phyloP scores from a whole-genome alignment of 148 eudicot genomes.

The Vaccinium vitisidaea region DNA sequence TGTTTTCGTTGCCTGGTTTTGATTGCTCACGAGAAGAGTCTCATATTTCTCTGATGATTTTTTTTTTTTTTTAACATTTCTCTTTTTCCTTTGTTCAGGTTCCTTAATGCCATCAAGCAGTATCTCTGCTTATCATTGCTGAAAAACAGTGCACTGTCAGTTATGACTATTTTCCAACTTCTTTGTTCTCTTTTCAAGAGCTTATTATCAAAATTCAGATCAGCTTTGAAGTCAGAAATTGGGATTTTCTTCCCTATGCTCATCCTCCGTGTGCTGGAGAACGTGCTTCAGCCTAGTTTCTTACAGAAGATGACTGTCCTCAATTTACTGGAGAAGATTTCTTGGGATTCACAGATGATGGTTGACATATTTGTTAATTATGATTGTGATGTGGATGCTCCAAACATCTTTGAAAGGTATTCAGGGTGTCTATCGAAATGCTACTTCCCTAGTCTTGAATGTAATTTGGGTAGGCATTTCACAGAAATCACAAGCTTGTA shows the following conservation, averaged over 20 bases:
- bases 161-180: conserved; percentile 95
- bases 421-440: conserved; percentile 8
- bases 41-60: not conserved
- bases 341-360: conserved; percentile 78
- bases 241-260: conserved; percentile 97
- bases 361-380: conserved; percentile 93
- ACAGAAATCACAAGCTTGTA: conserved; percentile 1
- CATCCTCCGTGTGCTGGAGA: conserved; percentile 91
- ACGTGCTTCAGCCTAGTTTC: conserved; percentile 94
- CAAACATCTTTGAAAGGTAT: conserved; percentile 98
- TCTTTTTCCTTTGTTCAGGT: conserved; percentile 52
- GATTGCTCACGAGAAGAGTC: conserved; percentile 5
- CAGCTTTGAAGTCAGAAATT: conserved; percentile 89
- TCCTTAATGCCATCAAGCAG: conserved; percentile 82
- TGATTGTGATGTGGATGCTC: conserved; percentile 97
- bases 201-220: conserved; percentile 71
- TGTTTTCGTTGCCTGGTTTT: conserved; percentile 4
- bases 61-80: not conserved
- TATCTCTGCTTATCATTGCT: conserved; percentile 83
- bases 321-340: conserved; percentile 83
- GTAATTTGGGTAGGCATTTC: not conserved
- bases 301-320: conserved; percentile 97
- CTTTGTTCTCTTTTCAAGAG: conserved; percentile 81
- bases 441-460: not conserved
- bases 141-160: conserved; percentile 95